Conservation (phyloP, 495 filamentous ascomycete species). For the Tirmania nivea region DNA sequence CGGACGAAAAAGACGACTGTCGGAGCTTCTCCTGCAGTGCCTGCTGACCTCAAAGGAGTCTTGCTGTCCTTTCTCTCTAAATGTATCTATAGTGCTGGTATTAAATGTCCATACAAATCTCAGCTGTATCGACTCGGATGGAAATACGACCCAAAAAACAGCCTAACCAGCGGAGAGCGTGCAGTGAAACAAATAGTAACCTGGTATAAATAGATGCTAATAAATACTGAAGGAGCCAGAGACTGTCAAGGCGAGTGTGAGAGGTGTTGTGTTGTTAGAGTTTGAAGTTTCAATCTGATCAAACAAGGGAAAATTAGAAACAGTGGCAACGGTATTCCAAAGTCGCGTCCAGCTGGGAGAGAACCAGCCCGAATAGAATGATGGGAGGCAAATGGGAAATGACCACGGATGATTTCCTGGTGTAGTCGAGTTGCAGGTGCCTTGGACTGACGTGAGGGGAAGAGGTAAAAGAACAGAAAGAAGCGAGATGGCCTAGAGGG, state of each 20-base stretch:
- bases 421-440: neutral
- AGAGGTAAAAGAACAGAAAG: neutral
- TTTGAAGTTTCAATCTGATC: neutral
- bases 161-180: neutral
- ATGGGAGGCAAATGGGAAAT: neutral
- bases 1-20: constrained; percentile 9
- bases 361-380: neutral
- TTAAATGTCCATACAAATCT: neutral
- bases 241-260: neutral
- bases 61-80: constrained; percentile 14
- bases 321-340: neutral
- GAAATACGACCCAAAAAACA: neutral
- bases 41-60: constrained; percentile 79
- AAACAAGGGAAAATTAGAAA: neutral
- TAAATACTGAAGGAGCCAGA: neutral
- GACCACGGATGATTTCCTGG: neutral
- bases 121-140: neutral
- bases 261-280: neutral
- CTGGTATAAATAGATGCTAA: neutral
- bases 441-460: too few relatives aligned
- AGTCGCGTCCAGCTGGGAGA: neutral
- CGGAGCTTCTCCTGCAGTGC: constrained; percentile 57
- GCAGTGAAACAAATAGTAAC: neutral
- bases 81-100: neutral
- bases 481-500: neutral